Conservation (phyloP, 1,284 basidiomycete genomes). For the Sphaerobolus stellatus region DNA sequence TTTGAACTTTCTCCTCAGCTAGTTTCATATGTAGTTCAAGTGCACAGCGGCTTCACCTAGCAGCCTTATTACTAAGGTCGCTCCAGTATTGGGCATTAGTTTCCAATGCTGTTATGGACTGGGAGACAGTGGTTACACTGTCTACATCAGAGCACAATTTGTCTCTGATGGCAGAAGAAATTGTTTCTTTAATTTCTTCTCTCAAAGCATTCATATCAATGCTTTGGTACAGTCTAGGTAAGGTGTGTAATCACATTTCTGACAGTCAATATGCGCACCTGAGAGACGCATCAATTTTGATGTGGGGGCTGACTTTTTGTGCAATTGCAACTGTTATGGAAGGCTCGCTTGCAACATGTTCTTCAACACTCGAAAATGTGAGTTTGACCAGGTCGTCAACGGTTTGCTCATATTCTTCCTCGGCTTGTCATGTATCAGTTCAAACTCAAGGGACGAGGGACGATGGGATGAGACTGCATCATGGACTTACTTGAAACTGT, state of each 20-base stretch:
- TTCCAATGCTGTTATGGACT: no score
- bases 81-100: no score
- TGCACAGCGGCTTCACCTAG: no score
- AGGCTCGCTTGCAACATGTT: conserved; percentile 14
- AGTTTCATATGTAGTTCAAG: no score
- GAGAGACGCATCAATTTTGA: conserved; percentile 27
- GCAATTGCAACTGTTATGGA: conserved; percentile 24
- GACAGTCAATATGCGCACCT: conserved; percentile 16
- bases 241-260: neutral
- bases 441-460: neutral
- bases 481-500: neutral
- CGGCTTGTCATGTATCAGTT: conserved; percentile 6
- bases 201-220: no score
- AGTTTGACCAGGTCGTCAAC: neutral
- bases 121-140: no score
- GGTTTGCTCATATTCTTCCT: neutral
- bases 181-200: no score
- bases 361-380: conserved; percentile 5
- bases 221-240: no score
- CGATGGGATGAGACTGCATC: neutral
- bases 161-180: no score
- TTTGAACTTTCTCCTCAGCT: no score
- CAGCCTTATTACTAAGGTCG: no score
- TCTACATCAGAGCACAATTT: no score
- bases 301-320: conserved; percentile 21